Conservation (phyloP, 2,329 filamentous ascomycete species). For the Graphilbum fragrans region DNA sequence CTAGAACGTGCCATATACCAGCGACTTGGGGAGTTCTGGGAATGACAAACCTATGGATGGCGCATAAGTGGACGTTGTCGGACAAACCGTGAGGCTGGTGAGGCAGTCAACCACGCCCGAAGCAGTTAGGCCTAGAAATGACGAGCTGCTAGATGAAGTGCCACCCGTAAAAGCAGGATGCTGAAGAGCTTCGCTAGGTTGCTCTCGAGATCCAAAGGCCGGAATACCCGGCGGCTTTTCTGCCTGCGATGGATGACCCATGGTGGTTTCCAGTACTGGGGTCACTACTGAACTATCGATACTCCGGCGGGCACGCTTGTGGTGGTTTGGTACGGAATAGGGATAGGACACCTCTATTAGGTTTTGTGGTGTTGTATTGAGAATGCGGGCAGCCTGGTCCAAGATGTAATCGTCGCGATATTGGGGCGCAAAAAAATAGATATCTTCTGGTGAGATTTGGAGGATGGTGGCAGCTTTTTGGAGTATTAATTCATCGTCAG, state of each 20-base stretch:
- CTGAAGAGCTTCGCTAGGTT: not conserved
- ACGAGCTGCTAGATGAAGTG: not conserved
- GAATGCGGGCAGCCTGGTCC: slow-evolving; percentile 19
- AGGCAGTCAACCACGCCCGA: slow-evolving; percentile 5
- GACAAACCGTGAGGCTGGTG: not conserved
- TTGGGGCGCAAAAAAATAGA: slow-evolving; percentile 10
- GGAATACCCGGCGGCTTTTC: not conserved
- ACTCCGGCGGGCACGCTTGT: slow-evolving; percentile 15
- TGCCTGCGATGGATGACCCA: slow-evolving; percentile 4
- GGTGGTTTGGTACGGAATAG: slow-evolving; percentile 11
- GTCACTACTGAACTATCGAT: not conserved
- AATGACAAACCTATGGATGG: not conserved
- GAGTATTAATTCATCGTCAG: slow-evolving; percentile 14
- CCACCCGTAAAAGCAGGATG: not conserved
- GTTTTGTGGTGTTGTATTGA: slow-evolving; percentile 17
- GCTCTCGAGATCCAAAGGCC: not conserved
- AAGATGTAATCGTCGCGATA: slow-evolving; percentile 15
- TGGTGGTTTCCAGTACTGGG: not conserved
- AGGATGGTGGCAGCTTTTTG: slow-evolving; percentile 13
- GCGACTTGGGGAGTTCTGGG: no score
- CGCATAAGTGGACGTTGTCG: not conserved
- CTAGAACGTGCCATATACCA: no score
- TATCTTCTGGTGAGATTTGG: slow-evolving; percentile 8
- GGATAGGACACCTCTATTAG: slow-evolving; percentile 16
- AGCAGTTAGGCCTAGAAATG: slow-evolving; percentile 3